phyloP scores from a whole-genome alignment of 768 basidiomycete genomes.

The Lactarius deliciosus region DNA sequence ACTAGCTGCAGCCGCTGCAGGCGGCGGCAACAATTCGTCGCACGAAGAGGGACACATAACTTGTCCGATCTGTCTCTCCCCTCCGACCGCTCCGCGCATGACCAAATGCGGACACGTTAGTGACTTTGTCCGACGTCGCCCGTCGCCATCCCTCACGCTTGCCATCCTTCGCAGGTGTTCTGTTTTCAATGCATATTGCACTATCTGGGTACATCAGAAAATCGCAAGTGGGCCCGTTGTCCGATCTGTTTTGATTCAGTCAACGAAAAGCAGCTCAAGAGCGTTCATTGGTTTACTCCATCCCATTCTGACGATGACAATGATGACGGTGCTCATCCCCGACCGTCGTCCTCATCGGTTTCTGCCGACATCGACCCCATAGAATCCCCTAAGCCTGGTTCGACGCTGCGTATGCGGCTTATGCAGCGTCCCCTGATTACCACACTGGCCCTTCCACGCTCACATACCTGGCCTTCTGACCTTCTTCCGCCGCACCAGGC shows the following conservation, averaged over 20 bases:
- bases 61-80: slow-evolving; percentile 95
- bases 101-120: slow-evolving; percentile 97
- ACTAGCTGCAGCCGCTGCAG: slow-evolving; percentile 57
- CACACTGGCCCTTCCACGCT: slow-evolving; percentile 90
- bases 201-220: slow-evolving; percentile 81
- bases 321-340: slow-evolving; percentile 33
- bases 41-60: slow-evolving; percentile 63
- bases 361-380: slow-evolving; percentile 41
- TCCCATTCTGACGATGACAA: slow-evolving; percentile 39
- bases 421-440: slow-evolving; percentile 93
- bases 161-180: slow-evolving; percentile 59
- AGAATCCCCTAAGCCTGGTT: slow-evolving; percentile 50
- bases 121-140: slow-evolving; percentile 32
- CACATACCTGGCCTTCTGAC: slow-evolving; percentile 91
- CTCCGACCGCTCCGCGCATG: slow-evolving; percentile 87
- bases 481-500: slow-evolving; percentile 88
- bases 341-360: slow-evolving; percentile 50
- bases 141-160: slow-evolving; percentile 26
- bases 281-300: slow-evolving; percentile 85
- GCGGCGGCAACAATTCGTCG: slow-evolving; percentile 41
- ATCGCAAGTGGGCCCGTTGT: slow-evolving; percentile 84
- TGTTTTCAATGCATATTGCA: slow-evolving; percentile 95
- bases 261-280: slow-evolving; percentile 86
- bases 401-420: slow-evolving; percentile 77
- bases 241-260: slow-evolving; percentile 97